Evolutionary conservation across 2,329 filamentous ascomycete species (phyloP).

Genomic region (Cercospora nicotianae): DNA sequence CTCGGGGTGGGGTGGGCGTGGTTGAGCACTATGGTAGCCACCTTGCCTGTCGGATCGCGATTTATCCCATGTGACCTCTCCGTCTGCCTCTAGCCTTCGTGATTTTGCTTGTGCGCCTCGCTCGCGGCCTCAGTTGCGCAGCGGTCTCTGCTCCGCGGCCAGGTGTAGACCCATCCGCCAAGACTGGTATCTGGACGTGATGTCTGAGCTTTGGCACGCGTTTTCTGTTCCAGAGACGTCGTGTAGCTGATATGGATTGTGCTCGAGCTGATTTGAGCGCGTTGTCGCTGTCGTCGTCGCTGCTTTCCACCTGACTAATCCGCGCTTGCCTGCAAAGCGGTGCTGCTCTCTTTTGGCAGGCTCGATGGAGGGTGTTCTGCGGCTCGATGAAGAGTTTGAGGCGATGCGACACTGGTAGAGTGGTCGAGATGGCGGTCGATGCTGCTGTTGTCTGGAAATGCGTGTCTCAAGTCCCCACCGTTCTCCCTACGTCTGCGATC

Average conservation of each 20-base stretch:
- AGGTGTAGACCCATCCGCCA: conserved; percentile 17
- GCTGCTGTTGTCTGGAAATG: conserved; percentile 11
- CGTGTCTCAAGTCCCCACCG: conserved; percentile 12
- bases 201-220: conserved; percentile 20
- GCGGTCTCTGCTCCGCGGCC: conserved; percentile 19
- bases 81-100: neutral
- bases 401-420: conserved; percentile 21
- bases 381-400: conserved; percentile 20
- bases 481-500: conserved; percentile 11
- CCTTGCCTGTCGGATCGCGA: conserved; percentile 26
- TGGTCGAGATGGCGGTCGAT: conserved; percentile 16
- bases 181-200: conserved; percentile 23
- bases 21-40: conserved; percentile 39
- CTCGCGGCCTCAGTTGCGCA: conserved; percentile 1
- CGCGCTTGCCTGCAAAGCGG: conserved; percentile 3
- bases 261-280: conserved; percentile 13
- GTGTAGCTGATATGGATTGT: neutral
- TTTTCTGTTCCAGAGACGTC: conserved; percentile 12
- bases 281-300: conserved; percentile 20
- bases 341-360: conserved; percentile 7
- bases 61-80: conserved; percentile 26
- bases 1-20: conserved; percentile 36
- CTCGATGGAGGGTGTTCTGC: conserved; percentile 15
- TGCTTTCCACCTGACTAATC: conserved; percentile 23
- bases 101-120: conserved; percentile 9